Percentiles rank a stretch among this genome's conserved stretches.
These are phyloP conservation scores for Gnaphalium uliginosum DNA, from an alignment of 129 eudicot genomes.

Conservation along the genomic window DNA sequence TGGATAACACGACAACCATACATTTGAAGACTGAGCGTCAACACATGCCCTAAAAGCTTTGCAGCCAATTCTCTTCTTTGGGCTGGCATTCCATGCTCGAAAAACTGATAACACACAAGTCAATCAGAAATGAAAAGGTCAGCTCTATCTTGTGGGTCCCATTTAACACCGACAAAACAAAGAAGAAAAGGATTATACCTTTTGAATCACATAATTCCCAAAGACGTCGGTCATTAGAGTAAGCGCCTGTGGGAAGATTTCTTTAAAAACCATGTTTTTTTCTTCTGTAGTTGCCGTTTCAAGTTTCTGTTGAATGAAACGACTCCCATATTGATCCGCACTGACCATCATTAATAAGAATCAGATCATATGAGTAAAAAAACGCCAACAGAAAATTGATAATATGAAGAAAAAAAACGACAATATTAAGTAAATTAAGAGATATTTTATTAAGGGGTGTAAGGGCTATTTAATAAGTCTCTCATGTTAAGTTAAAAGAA, in stretches of 20 bases:
- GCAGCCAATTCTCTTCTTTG: conserved; percentile 70
- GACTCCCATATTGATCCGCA: conserved; percentile 93
- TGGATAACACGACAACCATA: conserved; percentile 82
- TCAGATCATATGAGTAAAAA: background rate
- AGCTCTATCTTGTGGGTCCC: background rate
- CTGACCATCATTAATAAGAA: conserved; percentile 35
- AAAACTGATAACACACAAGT: conserved; percentile 44
- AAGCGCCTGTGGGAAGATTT: conserved; percentile 83
- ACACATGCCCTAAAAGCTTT: conserved; percentile 71
- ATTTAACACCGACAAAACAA: background rate
- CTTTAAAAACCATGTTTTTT: conserved; percentile 81
- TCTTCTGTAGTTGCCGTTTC: conserved; percentile 88
- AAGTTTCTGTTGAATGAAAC: conserved; percentile 90
- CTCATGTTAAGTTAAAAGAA: too few species aligned
- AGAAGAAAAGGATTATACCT: conserved; percentile 47
- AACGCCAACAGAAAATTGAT: too few species aligned
- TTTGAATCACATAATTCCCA: conserved; percentile 89
- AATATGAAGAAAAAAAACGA: background rate
- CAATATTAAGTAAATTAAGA: background rate
- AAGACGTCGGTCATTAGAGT: conserved; percentile 92
- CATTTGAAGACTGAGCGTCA: conserved; percentile 80
- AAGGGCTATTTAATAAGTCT: too few species aligned
- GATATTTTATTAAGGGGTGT: background rate
- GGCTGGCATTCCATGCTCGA: conserved; percentile 74
- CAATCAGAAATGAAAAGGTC: background rate